phyloP scores from a whole-genome alignment of 352 stramenopile genomes.

The Paralagenidium karlingii region DNA sequence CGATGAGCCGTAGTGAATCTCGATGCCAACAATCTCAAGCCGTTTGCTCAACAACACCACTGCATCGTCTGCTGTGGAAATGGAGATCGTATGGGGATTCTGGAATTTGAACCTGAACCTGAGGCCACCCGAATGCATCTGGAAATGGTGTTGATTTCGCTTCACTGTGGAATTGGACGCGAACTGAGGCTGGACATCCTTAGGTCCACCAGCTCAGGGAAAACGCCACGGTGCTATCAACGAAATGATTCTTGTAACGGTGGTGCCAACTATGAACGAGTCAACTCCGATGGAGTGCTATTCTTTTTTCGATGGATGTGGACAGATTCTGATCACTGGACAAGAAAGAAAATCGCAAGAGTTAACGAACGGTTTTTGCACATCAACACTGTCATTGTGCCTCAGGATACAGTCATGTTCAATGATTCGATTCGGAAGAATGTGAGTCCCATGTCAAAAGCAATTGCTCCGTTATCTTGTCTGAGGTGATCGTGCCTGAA shows the following conservation, averaged over 20 bases:
- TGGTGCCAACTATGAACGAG: too few species aligned
- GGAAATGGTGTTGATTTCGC: too few species aligned
- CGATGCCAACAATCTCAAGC: slow-evolving; percentile 92
- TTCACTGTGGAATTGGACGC: slow-evolving; percentile 21
- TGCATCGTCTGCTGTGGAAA: slow-evolving; percentile 93
- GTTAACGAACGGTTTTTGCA: slow-evolving; percentile 86
- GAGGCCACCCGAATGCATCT: slow-evolving; percentile 61
- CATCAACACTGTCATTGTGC: slow-evolving; percentile 88
- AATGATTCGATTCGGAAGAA: slow-evolving; percentile 95
- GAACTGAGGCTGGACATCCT: slow-evolving; percentile 89
- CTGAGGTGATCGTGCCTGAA: too few species aligned
- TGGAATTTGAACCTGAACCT: slow-evolving; percentile 90
- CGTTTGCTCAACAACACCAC: slow-evolving; percentile 96
- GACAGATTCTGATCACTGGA: slow-evolving; percentile 76
- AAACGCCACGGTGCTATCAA: slow-evolving; percentile 89
- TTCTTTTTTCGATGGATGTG: slow-evolving; percentile 90
- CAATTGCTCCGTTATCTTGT: too few species aligned
- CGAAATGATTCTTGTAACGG: too few species aligned
- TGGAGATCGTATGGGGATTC: slow-evolving; percentile 92
- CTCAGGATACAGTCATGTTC: slow-evolving; percentile 95
- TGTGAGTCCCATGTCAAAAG: too few species aligned
- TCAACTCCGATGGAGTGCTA: too few species aligned
- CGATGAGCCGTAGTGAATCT: too few species aligned
- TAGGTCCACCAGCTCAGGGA: slow-evolving; percentile 85
- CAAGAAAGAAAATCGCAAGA: slow-evolving; percentile 77